A percentile compares a stretch with the other conserved stretches of the same genome.
Conservation (phyloP, 257 asterid species). For the Gentiana straminea region DNA sequence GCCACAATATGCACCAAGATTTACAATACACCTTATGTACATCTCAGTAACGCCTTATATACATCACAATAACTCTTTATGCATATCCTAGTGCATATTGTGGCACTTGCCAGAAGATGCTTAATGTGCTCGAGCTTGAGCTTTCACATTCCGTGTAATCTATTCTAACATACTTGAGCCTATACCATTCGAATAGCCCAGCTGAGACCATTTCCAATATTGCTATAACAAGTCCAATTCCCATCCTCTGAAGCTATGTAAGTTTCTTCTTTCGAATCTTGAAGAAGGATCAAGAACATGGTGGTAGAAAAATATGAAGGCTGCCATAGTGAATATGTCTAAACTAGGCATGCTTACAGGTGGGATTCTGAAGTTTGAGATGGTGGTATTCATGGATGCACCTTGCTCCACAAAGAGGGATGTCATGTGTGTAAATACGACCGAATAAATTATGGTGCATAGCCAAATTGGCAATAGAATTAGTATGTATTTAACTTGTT, state of each 20-base stretch:
- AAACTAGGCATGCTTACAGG: slow-evolving; percentile 84
- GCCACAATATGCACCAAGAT: slow-evolving; percentile 57
- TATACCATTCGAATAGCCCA: slow-evolving; percentile 29
- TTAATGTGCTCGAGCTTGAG: slow-evolving; percentile 23
- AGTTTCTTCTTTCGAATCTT: slow-evolving; percentile 43
- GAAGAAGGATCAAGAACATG: slow-evolving; percentile 44
- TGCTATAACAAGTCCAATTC: slow-evolving; percentile 59
- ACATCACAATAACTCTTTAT: too few species aligned
- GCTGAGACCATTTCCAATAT: slow-evolving; percentile 67
- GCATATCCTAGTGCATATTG: slow-evolving; percentile 30
- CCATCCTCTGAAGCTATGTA: slow-evolving; percentile 74
- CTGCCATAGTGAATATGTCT: slow-evolving; percentile 57
- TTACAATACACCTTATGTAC: too few species aligned
- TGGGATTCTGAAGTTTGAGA: slow-evolving; percentile 48
- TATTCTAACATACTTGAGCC: slow-evolving; percentile 25
- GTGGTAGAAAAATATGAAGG: slow-evolving; percentile 49
- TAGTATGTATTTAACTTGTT: slow-evolving; percentile 68
- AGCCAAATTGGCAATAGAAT: slow-evolving; percentile 71
- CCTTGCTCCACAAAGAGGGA: slow-evolving; percentile 84
- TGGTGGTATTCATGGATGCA: slow-evolving; percentile 31
- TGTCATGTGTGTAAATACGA: slow-evolving; percentile 77
- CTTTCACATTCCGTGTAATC: slow-evolving; percentile 11
- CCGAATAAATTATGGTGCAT: slow-evolving; percentile 70
- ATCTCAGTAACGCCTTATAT: too few species aligned
- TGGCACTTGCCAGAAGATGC: slow-evolving; percentile 68